phyloP scores from a whole-genome alignment of 805 yeast genomes.

The Kodamaea nitidulidarum region DNA sequence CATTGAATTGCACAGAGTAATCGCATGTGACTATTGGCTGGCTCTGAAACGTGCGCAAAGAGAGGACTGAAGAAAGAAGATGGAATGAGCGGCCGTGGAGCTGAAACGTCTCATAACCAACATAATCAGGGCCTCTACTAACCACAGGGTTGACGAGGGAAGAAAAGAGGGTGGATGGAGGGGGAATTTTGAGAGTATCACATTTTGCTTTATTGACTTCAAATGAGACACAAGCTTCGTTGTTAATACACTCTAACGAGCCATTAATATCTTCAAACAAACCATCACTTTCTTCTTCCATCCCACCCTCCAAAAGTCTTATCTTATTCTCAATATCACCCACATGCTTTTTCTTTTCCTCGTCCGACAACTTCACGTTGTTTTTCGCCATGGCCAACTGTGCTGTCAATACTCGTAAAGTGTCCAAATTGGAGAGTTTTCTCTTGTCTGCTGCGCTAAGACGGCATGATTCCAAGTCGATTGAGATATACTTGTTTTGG shows the following conservation, averaged over 20 bases:
- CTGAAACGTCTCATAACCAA: conserved; percentile 16
- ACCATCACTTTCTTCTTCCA: not conserved
- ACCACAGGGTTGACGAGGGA: conserved; percentile 7
- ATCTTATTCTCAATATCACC: conserved; percentile 6
- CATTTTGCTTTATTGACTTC: too few species aligned
- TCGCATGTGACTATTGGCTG: conserved; percentile 57
- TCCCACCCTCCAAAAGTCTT: not conserved
- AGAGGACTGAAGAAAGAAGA: conserved; percentile 67
- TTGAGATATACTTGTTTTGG: not conserved
- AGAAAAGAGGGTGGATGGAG: too few species aligned
- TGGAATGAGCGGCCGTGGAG: conserved; percentile 20
- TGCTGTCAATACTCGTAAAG: conserved; percentile 25
- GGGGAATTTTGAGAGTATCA: too few species aligned
- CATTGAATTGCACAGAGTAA: conserved; percentile 71
- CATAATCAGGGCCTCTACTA: conserved; percentile 61
- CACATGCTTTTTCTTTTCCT: conserved; percentile 10
- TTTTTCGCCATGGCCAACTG: conserved; percentile 24
- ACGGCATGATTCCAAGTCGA: conserved; percentile 1
- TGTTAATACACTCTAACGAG: too few species aligned
- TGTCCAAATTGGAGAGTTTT: conserved; percentile 26
- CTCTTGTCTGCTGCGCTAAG: conserved; percentile 16
- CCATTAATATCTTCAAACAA: too few species aligned
- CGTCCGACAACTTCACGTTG: conserved; percentile 21
- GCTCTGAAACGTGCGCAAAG: conserved; percentile 72
- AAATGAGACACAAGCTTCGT: too few species aligned